Base-by-base conservation (phyloP, 768 basidiomycete species). In the Leucosporidium yakuticum region DNA sequence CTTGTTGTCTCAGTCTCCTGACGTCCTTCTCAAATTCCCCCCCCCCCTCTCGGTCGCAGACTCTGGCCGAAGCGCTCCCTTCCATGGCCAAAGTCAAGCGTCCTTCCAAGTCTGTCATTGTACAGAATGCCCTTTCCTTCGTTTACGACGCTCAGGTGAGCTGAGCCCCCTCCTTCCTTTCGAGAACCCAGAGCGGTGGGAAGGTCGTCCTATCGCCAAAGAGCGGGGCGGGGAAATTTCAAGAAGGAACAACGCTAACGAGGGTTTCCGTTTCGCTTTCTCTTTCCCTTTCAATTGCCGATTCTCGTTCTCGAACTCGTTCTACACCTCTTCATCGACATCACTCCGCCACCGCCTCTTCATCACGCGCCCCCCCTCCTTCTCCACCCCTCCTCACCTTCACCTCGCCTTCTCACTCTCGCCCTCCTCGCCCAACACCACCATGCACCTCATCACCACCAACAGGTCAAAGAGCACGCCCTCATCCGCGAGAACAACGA, bases 101-200 rank as follows among this genome's bases (percentile, higher is more conserved):
- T 36, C 96, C 96, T 0, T 92, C 90, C 77, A 99, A 99, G 80
- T 90, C 90, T 6, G 88, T 90, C 69, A 97, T 98, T 79, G 94
- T 99, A 79, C 96, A 96, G 79, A 91, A 89, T 44, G 90, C 88
- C 55, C 96, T 97, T 78, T 87, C 91, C 2, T 89, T 91, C 76
- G 86, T 93, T 69, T 87, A 55, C 60, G 65, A 69, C 60, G 69
- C 69, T 32, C 67, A 68, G 50, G 62, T 58, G 23, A 56, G 62
- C 56, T 19, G 50, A 4, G 21, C 50, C 4, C 15, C 7, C 50
- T 51, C 50, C 48, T 49, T 49, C 48, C 48, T 17, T 19, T 36
- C n/a, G n/a, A n/a, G n/a, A n/a, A n/a, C n/a, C n/a, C n/a, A n/a
- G n/a, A n/a, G n/a, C n/a, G n/a, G n/a, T n/a, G n/a, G n/a, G n/a